Conservation (phyloP, 306 rosid genomes). For the Vigna nakashimae region DNA sequence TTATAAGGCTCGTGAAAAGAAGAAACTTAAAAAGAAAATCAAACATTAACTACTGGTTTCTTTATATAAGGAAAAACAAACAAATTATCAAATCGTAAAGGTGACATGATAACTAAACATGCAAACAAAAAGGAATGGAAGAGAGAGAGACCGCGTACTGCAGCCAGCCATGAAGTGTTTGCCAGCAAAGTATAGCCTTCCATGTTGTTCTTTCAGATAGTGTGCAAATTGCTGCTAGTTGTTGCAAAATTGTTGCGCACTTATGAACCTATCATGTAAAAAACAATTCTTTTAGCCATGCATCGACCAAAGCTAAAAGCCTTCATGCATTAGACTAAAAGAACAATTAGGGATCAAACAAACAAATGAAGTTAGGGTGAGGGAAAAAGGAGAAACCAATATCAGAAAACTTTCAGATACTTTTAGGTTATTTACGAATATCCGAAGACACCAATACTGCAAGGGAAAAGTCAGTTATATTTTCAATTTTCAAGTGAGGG, state of each 20-base stretch:
- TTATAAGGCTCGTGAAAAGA: no score
- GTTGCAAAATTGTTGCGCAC: constrained; percentile 96
- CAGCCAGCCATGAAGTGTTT: constrained; percentile 89
- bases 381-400: background rate
- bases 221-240: constrained; percentile 87
- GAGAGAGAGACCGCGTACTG: constrained; percentile 76
- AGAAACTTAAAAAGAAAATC: background rate
- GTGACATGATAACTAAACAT: constrained; percentile 30
- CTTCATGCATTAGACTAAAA: constrained; percentile 24
- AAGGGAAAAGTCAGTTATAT: constrained; percentile 2
- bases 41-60: constrained; percentile 22
- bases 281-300: constrained; percentile 33
- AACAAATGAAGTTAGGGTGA: constrained; percentile 3
- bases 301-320: constrained; percentile 36
- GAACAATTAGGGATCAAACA: constrained; percentile 23
- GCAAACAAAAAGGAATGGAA: constrained; percentile 46
- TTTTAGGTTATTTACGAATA: constrained; percentile 31
- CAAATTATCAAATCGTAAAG: constrained; percentile 37
- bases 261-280: constrained; percentile 79
- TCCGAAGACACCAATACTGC: constrained; percentile 31
- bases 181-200: constrained; percentile 82
- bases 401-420: constrained; percentile 9
- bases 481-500: constrained; percentile 32
- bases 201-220: constrained; percentile 80
- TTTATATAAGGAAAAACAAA: constrained; percentile 19